phyloP scores from a whole-genome alignment of 305 asterid genomes.

The Ajuga reptans region DNA sequence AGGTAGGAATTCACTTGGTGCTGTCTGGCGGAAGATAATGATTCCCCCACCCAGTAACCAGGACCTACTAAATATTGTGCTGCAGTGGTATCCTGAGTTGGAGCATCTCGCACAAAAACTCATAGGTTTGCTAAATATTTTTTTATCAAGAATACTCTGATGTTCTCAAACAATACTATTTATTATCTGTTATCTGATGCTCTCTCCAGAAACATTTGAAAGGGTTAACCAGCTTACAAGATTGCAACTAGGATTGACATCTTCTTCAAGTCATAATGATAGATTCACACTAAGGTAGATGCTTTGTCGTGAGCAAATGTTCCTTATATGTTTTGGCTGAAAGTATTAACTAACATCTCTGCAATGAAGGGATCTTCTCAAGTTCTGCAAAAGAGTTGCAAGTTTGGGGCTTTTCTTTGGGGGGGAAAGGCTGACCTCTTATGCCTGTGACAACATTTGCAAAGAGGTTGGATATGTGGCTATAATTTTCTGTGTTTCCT shows the following conservation, averaged over 20 bases:
- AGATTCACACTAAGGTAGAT: slow-evolving; percentile 77
- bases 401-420: slow-evolving; percentile 37
- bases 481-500: neutral
- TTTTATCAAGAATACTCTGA: neutral
- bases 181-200: slow-evolving; percentile 1
- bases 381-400: slow-evolving; percentile 78
- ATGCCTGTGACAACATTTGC: slow-evolving; percentile 47
- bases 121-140: slow-evolving; percentile 40
- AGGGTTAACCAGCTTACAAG: slow-evolving; percentile 51
- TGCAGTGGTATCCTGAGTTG: slow-evolving; percentile 64
- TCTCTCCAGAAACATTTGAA: slow-evolving; percentile 60
- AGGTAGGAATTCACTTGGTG: slow-evolving; percentile 68
- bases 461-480: slow-evolving; percentile 53
- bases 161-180: slow-evolving; percentile 4
- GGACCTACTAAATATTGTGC: slow-evolving; percentile 57
- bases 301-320: neutral
- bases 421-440: slow-evolving; percentile 36
- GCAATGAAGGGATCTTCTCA: slow-evolving; percentile 74
- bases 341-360: slow-evolving; percentile 18
- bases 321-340: neutral
- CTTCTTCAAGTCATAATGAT: slow-evolving; percentile 40
- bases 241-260: slow-evolving; percentile 37
- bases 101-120: slow-evolving; percentile 45
- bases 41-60: slow-evolving; percentile 44
- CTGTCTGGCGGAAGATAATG: slow-evolving; percentile 83